These are phyloP conservation scores for Metschnikowia anglica DNA, from an alignment of 805 yeast species.

Conservation along the genomic window DNA sequence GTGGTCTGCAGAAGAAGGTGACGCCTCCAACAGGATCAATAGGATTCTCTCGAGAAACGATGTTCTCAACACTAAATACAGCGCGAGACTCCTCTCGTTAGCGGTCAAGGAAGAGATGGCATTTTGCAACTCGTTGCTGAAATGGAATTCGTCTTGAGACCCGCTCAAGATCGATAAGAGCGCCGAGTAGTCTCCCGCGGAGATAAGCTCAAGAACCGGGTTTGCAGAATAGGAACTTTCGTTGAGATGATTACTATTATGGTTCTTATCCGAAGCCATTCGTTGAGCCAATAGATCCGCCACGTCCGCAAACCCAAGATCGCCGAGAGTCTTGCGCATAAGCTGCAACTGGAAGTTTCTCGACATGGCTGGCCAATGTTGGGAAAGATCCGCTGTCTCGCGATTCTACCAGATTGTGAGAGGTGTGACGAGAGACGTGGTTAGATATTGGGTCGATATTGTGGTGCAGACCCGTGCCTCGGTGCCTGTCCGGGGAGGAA, in stretches of 20 bases:
- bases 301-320: slow-evolving; percentile 30
- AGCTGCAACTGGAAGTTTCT: slow-evolving; percentile 31
- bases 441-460: too few species aligned
- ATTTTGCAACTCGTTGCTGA: neutral
- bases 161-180: neutral
- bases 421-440: too few species aligned
- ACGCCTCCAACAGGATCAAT: slow-evolving; percentile 1
- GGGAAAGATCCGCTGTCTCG: too few species aligned
- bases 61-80: slow-evolving; percentile 13
- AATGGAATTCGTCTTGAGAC: neutral
- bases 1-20: neutral
- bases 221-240: too few species aligned
- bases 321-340: slow-evolving; percentile 30
- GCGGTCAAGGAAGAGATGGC: slow-evolving; percentile 1
- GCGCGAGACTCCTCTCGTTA: slow-evolving; percentile 7
- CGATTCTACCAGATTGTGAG: too few species aligned
- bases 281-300: slow-evolving; percentile 22
- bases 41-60: slow-evolving; percentile 15
- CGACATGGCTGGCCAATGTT: slow-evolving; percentile 19
- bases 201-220: slow-evolving; percentile 8
- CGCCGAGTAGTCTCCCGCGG: slow-evolving; percentile 10
- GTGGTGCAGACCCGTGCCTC: too few species aligned
- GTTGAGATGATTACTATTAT: too few species aligned
- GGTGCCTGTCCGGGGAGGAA: too few species aligned
- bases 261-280: slow-evolving; percentile 3